Conservation (phyloP, 2,329 filamentous ascomycete genomes). For the Botryotinia narcissicola region DNA sequence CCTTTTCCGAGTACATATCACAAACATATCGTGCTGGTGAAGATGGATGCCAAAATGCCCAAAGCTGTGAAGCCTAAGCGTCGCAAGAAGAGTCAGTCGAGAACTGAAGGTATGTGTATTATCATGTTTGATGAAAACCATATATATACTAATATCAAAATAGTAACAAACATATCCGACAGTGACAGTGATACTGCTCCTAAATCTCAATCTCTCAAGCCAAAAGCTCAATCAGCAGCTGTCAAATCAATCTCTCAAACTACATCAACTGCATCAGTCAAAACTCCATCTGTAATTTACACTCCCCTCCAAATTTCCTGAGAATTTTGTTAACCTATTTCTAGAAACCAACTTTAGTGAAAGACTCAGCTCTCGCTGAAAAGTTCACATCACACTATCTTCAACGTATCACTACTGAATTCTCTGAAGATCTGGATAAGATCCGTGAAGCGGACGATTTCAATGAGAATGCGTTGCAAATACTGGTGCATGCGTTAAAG, state of each 20-base stretch:
- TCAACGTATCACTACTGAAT: conserved; percentile 65
- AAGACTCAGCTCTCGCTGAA: conserved; percentile 47
- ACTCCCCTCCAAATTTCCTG: too few species aligned
- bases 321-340: not conserved
- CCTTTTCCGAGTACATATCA: not conserved
- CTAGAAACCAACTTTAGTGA: conserved; percentile 23
- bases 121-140: not conserved
- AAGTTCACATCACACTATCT: conserved; percentile 58
- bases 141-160: not conserved
- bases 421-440: conserved; percentile 72
- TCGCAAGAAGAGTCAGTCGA: conserved; percentile 21
- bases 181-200: conserved; percentile 13
- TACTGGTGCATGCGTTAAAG: conserved; percentile 66
- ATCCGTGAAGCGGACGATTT: conserved; percentile 69
- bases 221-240: not conserved
- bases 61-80: conserved; percentile 17
- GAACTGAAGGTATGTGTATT: conserved; percentile 20
- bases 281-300: not conserved
- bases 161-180: conserved; percentile 15
- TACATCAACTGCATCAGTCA: not conserved
- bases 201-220: not conserved
- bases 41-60: conserved; percentile 14
- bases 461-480: conserved; percentile 59
- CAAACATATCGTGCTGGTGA: not conserved
- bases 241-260: not conserved